Conservation (phyloP, 441 rosid species). For the Sinapis alba region DNA sequence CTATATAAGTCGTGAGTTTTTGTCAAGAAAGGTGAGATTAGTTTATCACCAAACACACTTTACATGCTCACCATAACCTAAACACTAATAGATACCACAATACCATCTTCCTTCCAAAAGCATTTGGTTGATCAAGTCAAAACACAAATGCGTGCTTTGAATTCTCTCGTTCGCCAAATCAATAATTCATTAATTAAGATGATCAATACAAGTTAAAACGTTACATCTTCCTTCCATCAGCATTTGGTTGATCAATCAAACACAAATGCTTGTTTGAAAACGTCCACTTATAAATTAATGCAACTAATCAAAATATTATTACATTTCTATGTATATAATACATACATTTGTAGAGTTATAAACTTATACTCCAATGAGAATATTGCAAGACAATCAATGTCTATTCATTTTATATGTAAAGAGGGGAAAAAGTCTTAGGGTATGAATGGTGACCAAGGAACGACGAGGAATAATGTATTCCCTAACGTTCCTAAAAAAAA, state of each 20-base stretch:
- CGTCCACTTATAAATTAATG: conserved; percentile 8
- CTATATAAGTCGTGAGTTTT: neutral
- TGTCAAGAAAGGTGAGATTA: neutral
- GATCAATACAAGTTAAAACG: conserved; percentile 11
- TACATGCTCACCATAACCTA: neutral
- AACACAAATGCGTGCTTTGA: neutral
- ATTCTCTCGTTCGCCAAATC: neutral
- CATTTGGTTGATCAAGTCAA: neutral
- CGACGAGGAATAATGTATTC: too few species aligned
- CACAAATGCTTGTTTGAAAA: conserved; percentile 4
- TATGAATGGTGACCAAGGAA: too few species aligned
- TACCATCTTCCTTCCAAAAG: neutral
- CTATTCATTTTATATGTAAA: neutral
- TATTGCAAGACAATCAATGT: neutral
- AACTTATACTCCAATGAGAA: neutral
- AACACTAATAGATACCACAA: neutral
- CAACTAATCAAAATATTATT: neutral
- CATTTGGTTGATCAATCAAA: conserved; percentile 23
- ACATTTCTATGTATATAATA: neutral
- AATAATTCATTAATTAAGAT: neutral
- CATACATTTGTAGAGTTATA: neutral
- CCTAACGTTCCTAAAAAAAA: too few species aligned
- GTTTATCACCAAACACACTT: neutral
- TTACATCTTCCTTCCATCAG: conserved; percentile 29
- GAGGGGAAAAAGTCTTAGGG: neutral